phyloP scores from a whole-genome alignment of 331 rosid genomes.

The Quercus phellos region DNA sequence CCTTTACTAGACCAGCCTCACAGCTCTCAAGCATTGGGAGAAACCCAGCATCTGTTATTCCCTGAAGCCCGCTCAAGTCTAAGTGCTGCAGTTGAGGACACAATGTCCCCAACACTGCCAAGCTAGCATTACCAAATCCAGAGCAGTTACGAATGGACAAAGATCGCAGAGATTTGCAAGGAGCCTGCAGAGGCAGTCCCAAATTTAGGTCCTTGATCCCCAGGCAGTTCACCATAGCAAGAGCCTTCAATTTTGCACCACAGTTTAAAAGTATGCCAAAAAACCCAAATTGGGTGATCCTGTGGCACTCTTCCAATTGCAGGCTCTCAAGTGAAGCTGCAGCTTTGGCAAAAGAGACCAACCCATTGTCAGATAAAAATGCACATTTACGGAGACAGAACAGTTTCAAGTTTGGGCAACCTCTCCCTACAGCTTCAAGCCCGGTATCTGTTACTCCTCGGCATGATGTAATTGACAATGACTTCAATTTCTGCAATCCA shows the following conservation, averaged over 20 bases:
- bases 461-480: constrained; percentile 58
- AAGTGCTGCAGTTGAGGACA: constrained; percentile 67
- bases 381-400: constrained; percentile 61
- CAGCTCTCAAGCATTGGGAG: constrained; percentile 49
- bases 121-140: constrained; percentile 65
- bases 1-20: constrained; percentile 65
- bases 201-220: constrained; percentile 65
- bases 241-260: constrained; percentile 62
- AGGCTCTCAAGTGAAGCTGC: constrained; percentile 75
- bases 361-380: constrained; percentile 67
- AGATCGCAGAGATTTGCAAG: constrained; percentile 50
- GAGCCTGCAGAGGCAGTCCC: constrained; percentile 37
- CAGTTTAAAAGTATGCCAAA: constrained; percentile 62
- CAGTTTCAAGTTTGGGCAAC: constrained; percentile 79
- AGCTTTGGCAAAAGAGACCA: constrained; percentile 61
- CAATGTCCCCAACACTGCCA: constrained; percentile 57
- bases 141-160: constrained; percentile 70
- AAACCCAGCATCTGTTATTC: constrained; percentile 69
- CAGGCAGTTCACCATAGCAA: constrained; percentile 64
- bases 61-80: constrained; percentile 63
- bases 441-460: constrained; percentile 75
- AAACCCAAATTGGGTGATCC: constrained; percentile 78
- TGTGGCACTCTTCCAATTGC: constrained; percentile 87
- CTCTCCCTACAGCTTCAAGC: constrained; percentile 69
- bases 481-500: constrained; percentile 74